Conservation (phyloP, 768 basidiomycete genomes). For the Kwoniella bestiolae region DNA sequence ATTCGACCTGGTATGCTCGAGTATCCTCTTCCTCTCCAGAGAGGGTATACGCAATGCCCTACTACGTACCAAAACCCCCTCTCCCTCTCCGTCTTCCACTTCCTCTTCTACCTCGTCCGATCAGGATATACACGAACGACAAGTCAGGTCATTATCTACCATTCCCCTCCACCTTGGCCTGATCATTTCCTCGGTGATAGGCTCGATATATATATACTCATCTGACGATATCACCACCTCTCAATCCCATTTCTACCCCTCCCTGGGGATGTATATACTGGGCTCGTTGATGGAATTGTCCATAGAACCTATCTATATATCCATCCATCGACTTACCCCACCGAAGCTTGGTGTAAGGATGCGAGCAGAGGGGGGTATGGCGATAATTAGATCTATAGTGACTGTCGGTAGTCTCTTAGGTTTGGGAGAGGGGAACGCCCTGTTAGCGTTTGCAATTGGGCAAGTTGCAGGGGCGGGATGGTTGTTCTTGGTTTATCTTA, state of each 20-base stretch:
- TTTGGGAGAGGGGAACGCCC: constrained; percentile 58
- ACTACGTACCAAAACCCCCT: constrained; percentile 66
- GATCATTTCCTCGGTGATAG: constrained; percentile 65
- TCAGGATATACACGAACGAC: constrained; percentile 18
- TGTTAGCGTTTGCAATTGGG: constrained; percentile 84
- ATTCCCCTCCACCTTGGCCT: constrained; percentile 73
- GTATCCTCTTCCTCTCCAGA: constrained; percentile 88
- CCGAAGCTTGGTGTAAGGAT: constrained; percentile 74
- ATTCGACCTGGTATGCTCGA: constrained; percentile 86
- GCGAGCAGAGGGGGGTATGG: constrained; percentile 81
- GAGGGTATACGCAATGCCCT: constrained; percentile 89
- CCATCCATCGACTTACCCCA: constrained; percentile 66
- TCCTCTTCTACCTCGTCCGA: constrained; percentile 7
- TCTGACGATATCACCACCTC: constrained; percentile 64
- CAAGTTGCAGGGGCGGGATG: constrained; percentile 74
- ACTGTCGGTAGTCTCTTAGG: constrained; percentile 70
- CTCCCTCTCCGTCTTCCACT: too few relatives aligned
- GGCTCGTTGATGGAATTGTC: constrained; percentile 77
- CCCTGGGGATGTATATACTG: constrained; percentile 71
- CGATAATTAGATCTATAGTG: constrained; percentile 71
- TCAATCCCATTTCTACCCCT: constrained; percentile 69
- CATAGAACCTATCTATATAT: constrained; percentile 81
- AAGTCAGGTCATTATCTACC: constrained; percentile 62
- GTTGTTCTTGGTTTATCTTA: constrained; percentile 66
- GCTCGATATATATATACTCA: constrained; percentile 64